These are phyloP conservation scores for Monoraphidium neglectum DNA, from an alignment of 139 green algal species.

Conservation along the genomic window DNA sequence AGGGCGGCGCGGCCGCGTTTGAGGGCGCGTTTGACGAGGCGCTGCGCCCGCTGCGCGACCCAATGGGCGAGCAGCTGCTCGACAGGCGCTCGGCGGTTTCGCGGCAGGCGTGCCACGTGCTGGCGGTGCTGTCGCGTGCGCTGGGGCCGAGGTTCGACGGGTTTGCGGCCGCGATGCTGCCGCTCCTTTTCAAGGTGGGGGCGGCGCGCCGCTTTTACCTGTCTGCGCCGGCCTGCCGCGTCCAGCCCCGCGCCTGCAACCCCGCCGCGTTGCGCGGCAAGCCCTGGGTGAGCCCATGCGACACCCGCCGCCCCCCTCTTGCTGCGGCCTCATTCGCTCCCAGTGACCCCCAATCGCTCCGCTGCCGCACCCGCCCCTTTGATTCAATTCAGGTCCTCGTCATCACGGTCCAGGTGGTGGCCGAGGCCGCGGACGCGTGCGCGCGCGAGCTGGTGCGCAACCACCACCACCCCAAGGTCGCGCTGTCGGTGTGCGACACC, in stretches of 20 bases:
- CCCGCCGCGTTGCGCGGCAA: too few relatives aligned
- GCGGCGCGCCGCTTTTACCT: too few relatives aligned
- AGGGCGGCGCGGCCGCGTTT: slow-evolving; percentile 47
- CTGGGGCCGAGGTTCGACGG: slow-evolving; percentile 58
- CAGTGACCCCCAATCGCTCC: too few relatives aligned
- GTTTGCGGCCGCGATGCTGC: slow-evolving; percentile 53
- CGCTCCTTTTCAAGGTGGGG: slow-evolving; percentile 71
- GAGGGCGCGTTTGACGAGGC: slow-evolving; percentile 48
- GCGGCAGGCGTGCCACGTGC: slow-evolving; percentile 65
- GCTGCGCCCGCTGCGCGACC: slow-evolving; percentile 34
- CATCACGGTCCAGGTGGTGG: slow-evolving; percentile 84
- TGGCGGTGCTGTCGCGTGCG: slow-evolving; percentile 55
- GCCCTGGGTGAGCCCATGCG: too few relatives aligned
- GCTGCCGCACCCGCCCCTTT: too few relatives aligned
- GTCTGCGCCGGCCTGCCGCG: too few relatives aligned
- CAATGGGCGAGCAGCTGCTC: slow-evolving; percentile 13
- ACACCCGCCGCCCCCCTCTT: too few relatives aligned
- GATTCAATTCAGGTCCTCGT: too few relatives aligned
- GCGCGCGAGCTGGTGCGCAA: slow-evolving; percentile 46
- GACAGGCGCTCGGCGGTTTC: slow-evolving; percentile 57
- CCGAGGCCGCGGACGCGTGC: slow-evolving; percentile 63
- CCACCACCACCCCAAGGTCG: slow-evolving; percentile 54
- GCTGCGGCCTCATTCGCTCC: too few relatives aligned
- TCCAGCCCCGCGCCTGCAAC: too few relatives aligned
- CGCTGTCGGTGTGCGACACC: slow-evolving; percentile 50